These are phyloP conservation scores for Colletotrichum somersetense DNA, from an alignment of 2,329 filamentous ascomycete genomes.

Conservation along the genomic window DNA sequence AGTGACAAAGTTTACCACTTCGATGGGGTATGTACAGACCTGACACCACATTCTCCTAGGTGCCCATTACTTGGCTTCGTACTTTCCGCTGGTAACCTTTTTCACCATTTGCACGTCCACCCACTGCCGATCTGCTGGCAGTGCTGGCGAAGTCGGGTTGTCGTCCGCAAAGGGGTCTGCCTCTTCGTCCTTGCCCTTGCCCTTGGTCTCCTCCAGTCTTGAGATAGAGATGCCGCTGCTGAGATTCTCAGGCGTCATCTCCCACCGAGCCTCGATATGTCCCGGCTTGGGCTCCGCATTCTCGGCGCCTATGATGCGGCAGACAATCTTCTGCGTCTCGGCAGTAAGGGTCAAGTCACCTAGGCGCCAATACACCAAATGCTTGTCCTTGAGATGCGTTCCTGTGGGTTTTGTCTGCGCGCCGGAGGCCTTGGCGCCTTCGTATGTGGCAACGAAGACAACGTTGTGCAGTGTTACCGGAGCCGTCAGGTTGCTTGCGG, in stretches of 20 bases:
- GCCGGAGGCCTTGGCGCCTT: constrained; percentile 72
- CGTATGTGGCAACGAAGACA: constrained; percentile 78
- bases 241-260: constrained; percentile 61
- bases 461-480: constrained; percentile 75
- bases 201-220: constrained; percentile 61
- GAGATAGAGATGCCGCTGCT: constrained; percentile 77
- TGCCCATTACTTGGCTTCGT: constrained; percentile 67
- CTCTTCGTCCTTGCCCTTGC: constrained; percentile 65
- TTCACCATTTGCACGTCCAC: constrained; percentile 73
- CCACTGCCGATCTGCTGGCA: constrained; percentile 64
- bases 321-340: constrained; percentile 82
- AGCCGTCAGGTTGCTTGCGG: constrained; percentile 64
- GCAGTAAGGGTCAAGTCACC: constrained; percentile 78
- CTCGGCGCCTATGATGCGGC: constrained; percentile 81
- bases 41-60: constrained; percentile 6
- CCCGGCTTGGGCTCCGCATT: constrained; percentile 78
- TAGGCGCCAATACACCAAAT: constrained; percentile 83
- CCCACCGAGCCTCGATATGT: constrained; percentile 86
- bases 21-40: constrained; percentile 31
- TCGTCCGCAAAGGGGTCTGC: constrained; percentile 78
- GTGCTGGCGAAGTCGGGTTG: constrained; percentile 42
- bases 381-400: constrained; percentile 83
- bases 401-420: constrained; percentile 84
- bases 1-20: constrained; percentile 33
- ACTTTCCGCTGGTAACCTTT: constrained; percentile 82